Percentiles rank a stretch among this genome's conserved stretches.
Conservation (phyloP, 495 filamentous ascomycete genomes). For the Hyaloscypha hepaticicola region DNA sequence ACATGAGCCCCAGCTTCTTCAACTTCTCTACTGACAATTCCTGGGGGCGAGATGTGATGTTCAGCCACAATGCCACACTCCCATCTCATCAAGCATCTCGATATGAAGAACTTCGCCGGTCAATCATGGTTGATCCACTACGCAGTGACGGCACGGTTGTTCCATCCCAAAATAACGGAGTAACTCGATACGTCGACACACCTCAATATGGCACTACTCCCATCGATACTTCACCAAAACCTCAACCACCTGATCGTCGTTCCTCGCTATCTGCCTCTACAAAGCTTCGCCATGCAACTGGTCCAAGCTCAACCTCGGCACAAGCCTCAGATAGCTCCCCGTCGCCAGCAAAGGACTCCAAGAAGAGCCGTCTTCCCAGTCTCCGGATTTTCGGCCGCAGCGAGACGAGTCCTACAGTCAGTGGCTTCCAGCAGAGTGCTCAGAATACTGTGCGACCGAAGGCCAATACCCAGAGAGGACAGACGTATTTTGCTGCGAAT, state of each 20-base stretch:
- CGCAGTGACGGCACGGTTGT: conserved; percentile 21
- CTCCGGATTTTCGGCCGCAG: conserved; percentile 7
- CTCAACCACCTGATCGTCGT: conserved; percentile 24
- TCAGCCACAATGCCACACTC: conserved; percentile 20
- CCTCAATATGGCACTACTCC: conserved; percentile 9
- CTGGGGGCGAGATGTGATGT: conserved; percentile 32
- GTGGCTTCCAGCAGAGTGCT: background rate
- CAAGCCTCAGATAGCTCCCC: background rate
- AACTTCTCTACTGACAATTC: conserved; percentile 12
- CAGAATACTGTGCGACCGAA: background rate
- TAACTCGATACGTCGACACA: background rate
- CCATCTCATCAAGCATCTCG: conserved; percentile 12
- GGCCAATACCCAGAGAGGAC: background rate
- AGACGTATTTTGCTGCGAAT: conserved; percentile 12
- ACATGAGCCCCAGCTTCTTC: conserved; percentile 28
- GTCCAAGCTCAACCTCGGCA: background rate
- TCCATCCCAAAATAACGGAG: background rate
- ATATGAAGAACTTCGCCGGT: conserved; percentile 17
- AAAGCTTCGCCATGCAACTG: conserved; percentile 15
- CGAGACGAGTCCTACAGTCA: background rate
- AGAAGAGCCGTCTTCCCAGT: conserved; percentile 3
- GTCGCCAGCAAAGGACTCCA: conserved; percentile 5
- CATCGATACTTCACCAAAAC: conserved; percentile 12
- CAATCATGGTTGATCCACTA: conserved; percentile 21
- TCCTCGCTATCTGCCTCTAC: conserved; percentile 25